These are phyloP conservation scores for Fusarium sp. DNA, from an alignment of 2,329 filamentous ascomycete species.

Conservation along the genomic window DNA sequence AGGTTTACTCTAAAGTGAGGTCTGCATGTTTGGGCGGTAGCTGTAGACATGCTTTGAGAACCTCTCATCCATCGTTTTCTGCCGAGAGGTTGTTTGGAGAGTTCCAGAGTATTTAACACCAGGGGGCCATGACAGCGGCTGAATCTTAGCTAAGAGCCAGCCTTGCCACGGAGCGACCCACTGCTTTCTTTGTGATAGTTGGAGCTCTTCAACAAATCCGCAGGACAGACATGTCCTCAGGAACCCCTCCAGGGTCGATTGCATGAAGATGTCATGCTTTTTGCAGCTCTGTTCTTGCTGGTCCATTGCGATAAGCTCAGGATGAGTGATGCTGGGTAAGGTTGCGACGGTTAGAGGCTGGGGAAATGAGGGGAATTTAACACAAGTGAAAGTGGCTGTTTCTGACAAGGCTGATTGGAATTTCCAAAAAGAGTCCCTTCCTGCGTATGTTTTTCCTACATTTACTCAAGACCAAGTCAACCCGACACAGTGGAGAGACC, in stretches of 20 bases:
- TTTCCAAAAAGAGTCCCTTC: too few species aligned
- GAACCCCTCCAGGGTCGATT: accelerated
- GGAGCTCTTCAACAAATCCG: accelerated
- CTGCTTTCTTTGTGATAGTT: accelerated
- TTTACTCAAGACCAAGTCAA: too few species aligned
- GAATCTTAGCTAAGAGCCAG: accelerated
- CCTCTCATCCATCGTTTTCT: accelerated
- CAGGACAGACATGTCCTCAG: not conserved
- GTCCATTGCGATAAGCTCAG: accelerated
- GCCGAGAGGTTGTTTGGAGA: accelerated
- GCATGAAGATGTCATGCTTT: not conserved
- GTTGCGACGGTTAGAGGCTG: accelerated
- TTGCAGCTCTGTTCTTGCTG: not conserved
- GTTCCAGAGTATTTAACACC: not conserved
- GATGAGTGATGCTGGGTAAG: not conserved
- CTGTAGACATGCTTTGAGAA: not conserved
- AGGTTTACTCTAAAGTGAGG: accelerated
- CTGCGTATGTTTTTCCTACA: too few species aligned
- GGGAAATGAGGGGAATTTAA: not conserved
- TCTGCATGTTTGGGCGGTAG: not conserved
- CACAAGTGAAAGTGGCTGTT: accelerated
- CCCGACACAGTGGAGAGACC: too few species aligned
- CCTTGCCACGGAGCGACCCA: accelerated
- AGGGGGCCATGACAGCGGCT: accelerated
- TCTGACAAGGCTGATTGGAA: not conserved